Conservation (phyloP, 2,329 filamentous ascomycete genomes). For the Fusarium sp. region DNA sequence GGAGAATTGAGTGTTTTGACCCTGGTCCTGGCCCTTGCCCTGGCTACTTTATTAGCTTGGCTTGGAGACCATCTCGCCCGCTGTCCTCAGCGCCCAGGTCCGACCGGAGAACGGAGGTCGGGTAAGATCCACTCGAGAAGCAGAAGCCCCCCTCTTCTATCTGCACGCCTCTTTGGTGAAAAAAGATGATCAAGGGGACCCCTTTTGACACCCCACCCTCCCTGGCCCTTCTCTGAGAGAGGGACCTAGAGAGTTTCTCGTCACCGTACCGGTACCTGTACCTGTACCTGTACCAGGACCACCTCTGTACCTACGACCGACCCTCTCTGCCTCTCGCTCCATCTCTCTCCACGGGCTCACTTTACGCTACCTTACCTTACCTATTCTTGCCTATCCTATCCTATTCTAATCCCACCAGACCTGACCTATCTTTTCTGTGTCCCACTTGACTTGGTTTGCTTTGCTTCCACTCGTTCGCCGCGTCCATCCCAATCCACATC, state of each 20-base stretch:
- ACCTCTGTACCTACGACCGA: not conserved
- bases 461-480: slow-evolving; percentile 16
- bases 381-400: slow-evolving; percentile 27
- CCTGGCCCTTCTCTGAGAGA: not conserved
- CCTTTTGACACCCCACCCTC: slow-evolving; percentile 34
- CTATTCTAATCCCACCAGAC: slow-evolving; percentile 10
- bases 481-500: slow-evolving; percentile 16
- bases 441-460: slow-evolving; percentile 26
- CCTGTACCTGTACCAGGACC: slow-evolving; percentile 20
- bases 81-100: slow-evolving; percentile 42
- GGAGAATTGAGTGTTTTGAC: slow-evolving; percentile 9
- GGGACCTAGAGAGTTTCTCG: not conserved
- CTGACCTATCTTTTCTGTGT: slow-evolving; percentile 18
- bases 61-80: slow-evolving; percentile 25
- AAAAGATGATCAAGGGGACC: not conserved
- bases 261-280: slow-evolving; percentile 17
- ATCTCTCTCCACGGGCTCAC: not conserved
- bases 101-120: slow-evolving; percentile 27
- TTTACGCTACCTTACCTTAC: slow-evolving; percentile 15
- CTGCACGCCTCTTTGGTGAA: slow-evolving; percentile 9
- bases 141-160: not conserved
- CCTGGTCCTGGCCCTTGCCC: slow-evolving; percentile 19
- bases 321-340: slow-evolving; percentile 11
- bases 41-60: slow-evolving; percentile 21
- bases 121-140: slow-evolving; percentile 22